Evolutionary conservation across 257 asterid species (phyloP).

Genomic region (Forsythia viridissima): DNA sequence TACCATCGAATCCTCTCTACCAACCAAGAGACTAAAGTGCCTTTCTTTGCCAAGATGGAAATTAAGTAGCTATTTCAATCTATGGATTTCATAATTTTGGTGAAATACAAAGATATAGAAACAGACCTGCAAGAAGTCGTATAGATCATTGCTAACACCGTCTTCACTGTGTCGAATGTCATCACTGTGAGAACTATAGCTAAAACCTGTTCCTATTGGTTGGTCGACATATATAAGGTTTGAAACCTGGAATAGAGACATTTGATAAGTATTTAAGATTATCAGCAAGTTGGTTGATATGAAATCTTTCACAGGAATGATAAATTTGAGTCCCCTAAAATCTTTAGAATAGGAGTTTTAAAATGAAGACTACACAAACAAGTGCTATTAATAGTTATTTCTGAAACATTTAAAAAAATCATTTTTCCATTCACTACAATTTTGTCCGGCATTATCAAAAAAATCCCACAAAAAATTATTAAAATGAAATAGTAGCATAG

Average conservation of each 20-base stretch:
- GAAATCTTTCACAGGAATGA: neutral
- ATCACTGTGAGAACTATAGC: conserved; percentile 46
- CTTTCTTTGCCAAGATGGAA: neutral
- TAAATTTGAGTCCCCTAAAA: neutral
- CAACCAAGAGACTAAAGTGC: neutral
- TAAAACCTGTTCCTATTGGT: conserved; percentile 64
- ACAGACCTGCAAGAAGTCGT: conserved; percentile 55
- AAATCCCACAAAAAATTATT: neutral
- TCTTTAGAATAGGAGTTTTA: neutral
- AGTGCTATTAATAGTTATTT: too few species aligned
- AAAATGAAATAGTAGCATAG: too few species aligned
- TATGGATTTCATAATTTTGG: neutral
- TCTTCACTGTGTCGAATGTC: conserved; percentile 53
- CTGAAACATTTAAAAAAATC: neutral
- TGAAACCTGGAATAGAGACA: conserved; percentile 38
- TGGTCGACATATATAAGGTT: conserved; percentile 59
- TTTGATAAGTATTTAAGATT: neutral
- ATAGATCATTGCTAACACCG: conserved; percentile 59
- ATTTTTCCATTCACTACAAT: neutral
- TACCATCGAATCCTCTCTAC: neutral
- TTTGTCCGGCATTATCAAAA: neutral
- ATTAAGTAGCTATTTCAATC: neutral
- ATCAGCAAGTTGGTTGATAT: neutral
- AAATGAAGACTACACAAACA: too few species aligned
- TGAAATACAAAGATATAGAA: neutral